phyloP scores from a whole-genome alignment of 768 basidiomycete genomes.

The Phanerochaete sordida region DNA sequence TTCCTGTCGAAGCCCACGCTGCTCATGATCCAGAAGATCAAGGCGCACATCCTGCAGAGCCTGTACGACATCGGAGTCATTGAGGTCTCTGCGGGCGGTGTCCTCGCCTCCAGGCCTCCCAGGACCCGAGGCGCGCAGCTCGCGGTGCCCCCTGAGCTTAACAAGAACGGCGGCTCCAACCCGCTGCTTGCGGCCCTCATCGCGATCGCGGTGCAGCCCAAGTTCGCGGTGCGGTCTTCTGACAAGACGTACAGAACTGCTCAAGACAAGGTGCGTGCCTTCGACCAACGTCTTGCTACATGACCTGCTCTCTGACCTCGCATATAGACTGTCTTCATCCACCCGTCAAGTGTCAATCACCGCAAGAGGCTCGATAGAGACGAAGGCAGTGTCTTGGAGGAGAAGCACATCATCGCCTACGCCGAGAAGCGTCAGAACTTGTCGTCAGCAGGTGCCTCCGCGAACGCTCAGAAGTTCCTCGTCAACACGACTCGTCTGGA shows the following conservation, averaged over 20 bases:
- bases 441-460: constrained; percentile 34
- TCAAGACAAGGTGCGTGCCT: constrained; percentile 69
- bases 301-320: constrained; percentile 11
- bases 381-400: constrained; percentile 27
- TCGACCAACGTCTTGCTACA: not conserved
- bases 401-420: constrained; percentile 80
- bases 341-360: constrained; percentile 84
- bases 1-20: constrained; percentile 88
- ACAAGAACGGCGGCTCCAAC: constrained; percentile 66
- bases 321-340: constrained; percentile 67
- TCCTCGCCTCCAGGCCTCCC: constrained; percentile 16
- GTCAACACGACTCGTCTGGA: constrained; percentile 83
- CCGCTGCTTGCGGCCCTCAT: constrained; percentile 83
- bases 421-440: constrained; percentile 82
- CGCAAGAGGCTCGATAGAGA: constrained; percentile 45
- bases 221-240: constrained; percentile 78
- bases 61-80: constrained; percentile 81
- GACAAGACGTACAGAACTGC: constrained; percentile 69
- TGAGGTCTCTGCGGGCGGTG: constrained; percentile 66
- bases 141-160: constrained; percentile 62
- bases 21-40: constrained; percentile 76
- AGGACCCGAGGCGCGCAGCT: constrained; percentile 27
- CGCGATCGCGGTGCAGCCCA: constrained; percentile 82
- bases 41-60: constrained; percentile 70
- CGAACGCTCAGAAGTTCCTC: constrained; percentile 58